Conservation (phyloP, 257 asterid species). For the Solanum appendiculatum region DNA sequence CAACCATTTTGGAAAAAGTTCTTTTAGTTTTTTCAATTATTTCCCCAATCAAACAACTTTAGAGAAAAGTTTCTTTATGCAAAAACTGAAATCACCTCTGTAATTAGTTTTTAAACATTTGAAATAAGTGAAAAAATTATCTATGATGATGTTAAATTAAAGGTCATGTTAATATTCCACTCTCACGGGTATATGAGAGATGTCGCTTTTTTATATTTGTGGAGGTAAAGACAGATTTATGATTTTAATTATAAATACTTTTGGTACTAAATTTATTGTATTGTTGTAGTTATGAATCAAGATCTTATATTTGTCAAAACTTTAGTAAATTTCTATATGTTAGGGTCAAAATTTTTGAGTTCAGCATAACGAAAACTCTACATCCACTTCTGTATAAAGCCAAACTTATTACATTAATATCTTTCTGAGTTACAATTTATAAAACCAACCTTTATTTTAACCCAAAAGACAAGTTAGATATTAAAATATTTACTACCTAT, state of each 20-base stretch:
- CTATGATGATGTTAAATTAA: neutral
- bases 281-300: neutral
- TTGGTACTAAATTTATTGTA: neutral
- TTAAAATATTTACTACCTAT: neutral
- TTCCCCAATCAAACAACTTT: neutral
- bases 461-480: neutral
- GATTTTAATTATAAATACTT: neutral
- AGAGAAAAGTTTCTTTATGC: neutral
- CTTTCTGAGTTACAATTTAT: neutral
- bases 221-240: neutral
- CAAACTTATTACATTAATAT: neutral
- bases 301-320: neutral
- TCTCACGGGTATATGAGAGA: neutral
- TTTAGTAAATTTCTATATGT: neutral
- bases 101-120: neutral
- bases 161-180: neutral
- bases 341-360: neutral
- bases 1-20: neutral
- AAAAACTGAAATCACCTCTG: neutral
- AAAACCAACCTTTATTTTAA: neutral
- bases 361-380: neutral
- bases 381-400: neutral
- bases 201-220: neutral
- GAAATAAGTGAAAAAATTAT: neutral
- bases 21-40: neutral